These are phyloP conservation scores for Cyberlindnera euphorbiiphila DNA, from an alignment of 805 yeast species.

Conservation along the genomic window DNA sequence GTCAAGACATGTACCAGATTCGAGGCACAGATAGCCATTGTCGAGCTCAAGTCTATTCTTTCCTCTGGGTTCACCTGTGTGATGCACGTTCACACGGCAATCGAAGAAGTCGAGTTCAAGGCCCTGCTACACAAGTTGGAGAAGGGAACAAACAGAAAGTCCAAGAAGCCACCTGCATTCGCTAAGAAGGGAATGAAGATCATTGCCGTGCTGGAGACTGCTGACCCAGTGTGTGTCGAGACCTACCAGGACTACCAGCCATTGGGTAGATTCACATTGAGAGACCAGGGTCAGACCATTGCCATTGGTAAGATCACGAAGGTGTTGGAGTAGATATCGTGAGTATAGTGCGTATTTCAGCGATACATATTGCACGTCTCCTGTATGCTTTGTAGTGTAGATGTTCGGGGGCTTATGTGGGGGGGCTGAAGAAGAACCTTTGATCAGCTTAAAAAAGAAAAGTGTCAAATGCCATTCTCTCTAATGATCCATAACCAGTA, in stretches of 20 bases:
- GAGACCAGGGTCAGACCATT: slow-evolving; percentile 97
- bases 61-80: slow-evolving; percentile 97
- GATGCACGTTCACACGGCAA: slow-evolving; percentile 98
- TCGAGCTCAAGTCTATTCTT: slow-evolving; percentile 89
- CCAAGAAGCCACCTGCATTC: slow-evolving; percentile 96
- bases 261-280: slow-evolving; percentile 94
- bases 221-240: slow-evolving; percentile 90
- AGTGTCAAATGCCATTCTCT: too few species aligned
- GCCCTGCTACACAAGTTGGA: slow-evolving; percentile 88
- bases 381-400: too few species aligned
- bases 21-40: slow-evolving; percentile 96
- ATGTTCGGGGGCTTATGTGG: too few species aligned
- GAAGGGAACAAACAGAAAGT: slow-evolving; percentile 93
- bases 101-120: slow-evolving; percentile 85
- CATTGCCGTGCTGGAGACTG: slow-evolving; percentile 83
- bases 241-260: slow-evolving; percentile 90
- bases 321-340: slow-evolving; percentile 62
- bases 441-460: too few species aligned
- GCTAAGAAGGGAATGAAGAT: slow-evolving; percentile 99
- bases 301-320: slow-evolving; percentile 98
- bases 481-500: too few species aligned
- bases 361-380: too few species aligned
- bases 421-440: too few species aligned
- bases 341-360: too few species aligned
- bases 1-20: slow-evolving; percentile 86